Base-by-base conservation (phyloP, 371 early-diverging fungal genomes). In the Rhizopus arrhizus region DNA sequence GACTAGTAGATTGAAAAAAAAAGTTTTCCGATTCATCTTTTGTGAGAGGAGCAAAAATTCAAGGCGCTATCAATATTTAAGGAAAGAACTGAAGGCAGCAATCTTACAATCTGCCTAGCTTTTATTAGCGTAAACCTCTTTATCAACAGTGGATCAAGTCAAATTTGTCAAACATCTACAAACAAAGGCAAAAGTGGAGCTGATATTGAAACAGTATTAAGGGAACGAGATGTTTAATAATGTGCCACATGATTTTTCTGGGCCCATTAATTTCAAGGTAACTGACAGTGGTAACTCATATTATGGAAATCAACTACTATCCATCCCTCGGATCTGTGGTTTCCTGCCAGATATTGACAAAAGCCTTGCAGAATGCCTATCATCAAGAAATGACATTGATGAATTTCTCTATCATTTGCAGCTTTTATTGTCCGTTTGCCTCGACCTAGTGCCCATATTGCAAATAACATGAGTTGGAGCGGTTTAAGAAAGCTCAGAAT, bases 361-460 rank as follows among this genome's bases (percentile, higher is more conserved):
- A 51, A 35, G 4, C 2, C n/a, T 51, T 32, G 35, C 38, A 51
- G 52, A 35, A 49, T 49, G 22, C 4, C 29, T 31, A 9, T 49
- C 49, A 49, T 10, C 67, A 5, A 52, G 32, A 16, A 62, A 58
- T 15, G 12, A 49, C 6, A 28, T 67, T 10, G 62, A 67, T 46
- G 28, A 53, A 35, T 38, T 3, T n/a, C 1, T 5, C 13, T 28
- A n/a, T 53, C 59, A 41, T 58, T 45, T 11, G 16, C 53, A 29
- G 58, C 58, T 22, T 36, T 38, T 22, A 47, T 47, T 38, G 35
- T 58, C 2, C 6, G 28, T 4, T 38, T 12, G 11, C 38, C 38
- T 38, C 38, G 11, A 38, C 11, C 2, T 11, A 2, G 2, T 38
- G 38, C 11, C 38, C 38, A 1, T 7, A 38, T 1, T 38, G 38